These are phyloP conservation scores for Macrolepiota dolichaula DNA, from an alignment of 768 basidiomycete genomes.

Conservation along the genomic window DNA sequence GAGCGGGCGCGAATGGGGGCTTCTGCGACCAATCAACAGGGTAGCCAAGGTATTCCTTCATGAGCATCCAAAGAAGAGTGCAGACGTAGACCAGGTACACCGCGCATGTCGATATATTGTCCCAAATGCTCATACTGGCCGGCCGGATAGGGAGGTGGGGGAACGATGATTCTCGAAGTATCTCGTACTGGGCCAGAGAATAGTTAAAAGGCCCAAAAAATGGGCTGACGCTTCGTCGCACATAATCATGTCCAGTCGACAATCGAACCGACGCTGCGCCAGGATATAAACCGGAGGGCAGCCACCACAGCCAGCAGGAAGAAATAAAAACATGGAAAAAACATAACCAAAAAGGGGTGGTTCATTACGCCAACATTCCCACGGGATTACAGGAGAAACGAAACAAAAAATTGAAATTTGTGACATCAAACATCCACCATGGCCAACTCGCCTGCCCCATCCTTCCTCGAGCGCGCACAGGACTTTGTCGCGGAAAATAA, in stretches of 20 bases:
- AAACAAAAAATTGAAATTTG: constrained; percentile 10
- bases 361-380: constrained; percentile 11
- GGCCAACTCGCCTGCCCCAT: constrained; percentile 17
- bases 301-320: background rate
- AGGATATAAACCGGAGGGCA: too few relatives aligned
- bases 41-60: constrained; percentile 1
- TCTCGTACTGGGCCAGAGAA: background rate
- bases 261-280: background rate
- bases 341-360: background rate
- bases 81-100: background rate
- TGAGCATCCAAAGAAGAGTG: background rate
- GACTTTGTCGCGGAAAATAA: constrained; percentile 75
- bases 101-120: background rate
- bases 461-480: constrained; percentile 59
- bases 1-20: background rate
- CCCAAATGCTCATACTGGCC: background rate
- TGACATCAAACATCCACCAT: constrained; percentile 12
- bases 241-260: background rate
- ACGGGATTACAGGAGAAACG: background rate
- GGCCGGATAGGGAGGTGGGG: background rate
- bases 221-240: background rate
- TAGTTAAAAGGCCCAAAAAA: background rate
- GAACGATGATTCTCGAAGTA: background rate
- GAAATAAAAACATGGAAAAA: background rate
- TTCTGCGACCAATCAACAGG: background rate